Evolutionary conservation across 495 filamentous ascomycete genomes (phyloP).

Genomic region (Lasiosphaeria hispida): DNA sequence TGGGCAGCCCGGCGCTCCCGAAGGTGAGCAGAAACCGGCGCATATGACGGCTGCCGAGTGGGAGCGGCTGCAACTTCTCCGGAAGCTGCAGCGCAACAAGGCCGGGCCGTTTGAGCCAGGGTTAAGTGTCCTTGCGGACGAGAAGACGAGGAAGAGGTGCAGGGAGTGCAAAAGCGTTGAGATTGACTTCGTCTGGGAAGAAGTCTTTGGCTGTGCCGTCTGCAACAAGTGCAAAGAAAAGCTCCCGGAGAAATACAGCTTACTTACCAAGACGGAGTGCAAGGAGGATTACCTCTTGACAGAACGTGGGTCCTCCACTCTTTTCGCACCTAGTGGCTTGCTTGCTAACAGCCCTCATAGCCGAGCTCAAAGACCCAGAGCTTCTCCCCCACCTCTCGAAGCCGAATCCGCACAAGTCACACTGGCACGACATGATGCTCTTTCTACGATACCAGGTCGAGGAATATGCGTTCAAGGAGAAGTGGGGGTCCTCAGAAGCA

Average conservation of each 20-base stretch:
- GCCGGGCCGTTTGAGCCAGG: constrained; percentile 85
- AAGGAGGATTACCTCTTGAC: constrained; percentile 93
- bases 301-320: constrained; percentile 61
- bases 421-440: constrained; percentile 98
- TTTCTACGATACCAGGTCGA: constrained; percentile 93
- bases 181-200: constrained; percentile 93
- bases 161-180: constrained; percentile 79
- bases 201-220: constrained; percentile 67
- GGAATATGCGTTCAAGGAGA: constrained; percentile 76
- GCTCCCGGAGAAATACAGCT: constrained; percentile 82
- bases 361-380: constrained; percentile 80
- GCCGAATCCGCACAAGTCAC: constrained; percentile 91
- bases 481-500: constrained; percentile 82
- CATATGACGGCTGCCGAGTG: constrained; percentile 92
- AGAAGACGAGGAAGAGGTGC: constrained; percentile 67
- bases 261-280: constrained; percentile 95
- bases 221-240: constrained; percentile 84
- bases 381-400: constrained; percentile 82
- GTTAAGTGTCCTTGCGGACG: constrained; percentile 63
- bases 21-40: constrained; percentile 66
- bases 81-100: constrained; percentile 66
- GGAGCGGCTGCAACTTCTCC: constrained; percentile 74
- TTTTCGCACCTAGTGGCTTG: too few relatives aligned
- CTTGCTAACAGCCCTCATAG: constrained; percentile 38
- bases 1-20: constrained; percentile 22